Percentiles rank a stretch among this genome's conserved stretches.
phyloP scores from a whole-genome alignment of 1,284 basidiomycete genomes.

The Pholiota adiposa region DNA sequence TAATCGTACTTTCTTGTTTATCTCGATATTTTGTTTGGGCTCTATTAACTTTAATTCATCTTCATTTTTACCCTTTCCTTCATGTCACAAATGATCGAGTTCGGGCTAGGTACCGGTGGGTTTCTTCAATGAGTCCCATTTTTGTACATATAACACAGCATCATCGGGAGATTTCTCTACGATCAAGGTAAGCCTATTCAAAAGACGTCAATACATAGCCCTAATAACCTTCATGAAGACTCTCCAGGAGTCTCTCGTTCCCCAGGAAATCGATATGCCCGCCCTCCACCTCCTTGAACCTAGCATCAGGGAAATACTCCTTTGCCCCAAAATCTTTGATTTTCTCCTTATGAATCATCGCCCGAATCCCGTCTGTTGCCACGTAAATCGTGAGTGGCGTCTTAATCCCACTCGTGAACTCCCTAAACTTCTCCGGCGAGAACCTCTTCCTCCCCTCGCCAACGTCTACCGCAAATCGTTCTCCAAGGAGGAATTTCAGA shows the following conservation, averaged over 20 bases:
- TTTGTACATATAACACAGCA: no score
- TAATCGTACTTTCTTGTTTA: no score
- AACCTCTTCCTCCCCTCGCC: background rate
- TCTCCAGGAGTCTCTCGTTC: background rate
- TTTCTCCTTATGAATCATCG: background rate
- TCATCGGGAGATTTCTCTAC: no score
- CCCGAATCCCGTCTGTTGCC: background rate
- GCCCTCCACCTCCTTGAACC: background rate
- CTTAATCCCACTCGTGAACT: background rate
- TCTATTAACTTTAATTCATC: no score
- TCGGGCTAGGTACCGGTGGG: no score
- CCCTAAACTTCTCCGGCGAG: background rate
- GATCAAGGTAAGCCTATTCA: no score
- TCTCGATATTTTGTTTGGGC: no score
- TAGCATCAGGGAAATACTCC: constrained; percentile 2
- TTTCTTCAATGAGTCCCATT: no score
- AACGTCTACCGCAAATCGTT: background rate
- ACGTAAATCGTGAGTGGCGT: constrained; percentile 1
- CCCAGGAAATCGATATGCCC: constrained; percentile 9
- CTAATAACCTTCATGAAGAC: background rate
- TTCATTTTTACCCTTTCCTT: no score
- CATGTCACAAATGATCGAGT: no score
- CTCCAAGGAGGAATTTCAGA: background rate
- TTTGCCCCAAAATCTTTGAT: constrained; percentile 1
- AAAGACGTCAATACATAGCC: no score